Percentiles rank a stretch among this genome's conserved stretches.
These are phyloP conservation scores for Epithemia pelagica DNA, from an alignment of 108 stramenopile species.

Conservation along the genomic window DNA sequence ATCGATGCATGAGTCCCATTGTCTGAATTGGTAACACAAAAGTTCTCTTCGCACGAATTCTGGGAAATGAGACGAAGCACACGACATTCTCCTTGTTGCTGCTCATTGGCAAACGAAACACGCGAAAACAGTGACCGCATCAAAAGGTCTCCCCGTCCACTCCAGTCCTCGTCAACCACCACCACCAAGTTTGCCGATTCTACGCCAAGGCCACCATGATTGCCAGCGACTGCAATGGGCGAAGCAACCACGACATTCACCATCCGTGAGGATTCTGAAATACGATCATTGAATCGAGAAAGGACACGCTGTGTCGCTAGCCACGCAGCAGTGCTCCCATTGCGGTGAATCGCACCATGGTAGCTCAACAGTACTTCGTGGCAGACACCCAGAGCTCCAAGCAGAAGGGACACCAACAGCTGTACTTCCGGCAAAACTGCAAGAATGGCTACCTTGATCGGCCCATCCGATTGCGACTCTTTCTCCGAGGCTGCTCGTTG, in stretches of 20 bases:
- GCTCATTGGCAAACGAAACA: slow-evolving; percentile 9
- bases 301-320: slow-evolving; percentile 41
- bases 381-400: slow-evolving; percentile 57
- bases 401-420: slow-evolving; percentile 45
- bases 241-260: slow-evolving; percentile 50
- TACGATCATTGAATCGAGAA: slow-evolving; percentile 31
- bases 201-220: slow-evolving; percentile 51
- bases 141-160: slow-evolving; percentile 45
- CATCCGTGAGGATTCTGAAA: slow-evolving; percentile 11
- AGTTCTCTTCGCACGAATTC: slow-evolving; percentile 48
- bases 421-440: slow-evolving; percentile 56
- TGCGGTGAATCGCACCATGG: background rate
- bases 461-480: background rate
- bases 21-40: slow-evolving; percentile 21
- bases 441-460: slow-evolving; percentile 59
- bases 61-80: slow-evolving; percentile 53
- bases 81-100: slow-evolving; percentile 16
- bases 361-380: slow-evolving; percentile 30
- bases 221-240: slow-evolving; percentile 37
- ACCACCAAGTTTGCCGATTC: slow-evolving; percentile 60
- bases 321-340: slow-evolving; percentile 32
- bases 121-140: slow-evolving; percentile 29
- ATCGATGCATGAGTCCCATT: background rate
- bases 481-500: background rate
- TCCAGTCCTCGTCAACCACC: slow-evolving; percentile 83